phyloP scores from a whole-genome alignment of 805 yeast genomes.

The Metschnikowia noctiluminum region DNA sequence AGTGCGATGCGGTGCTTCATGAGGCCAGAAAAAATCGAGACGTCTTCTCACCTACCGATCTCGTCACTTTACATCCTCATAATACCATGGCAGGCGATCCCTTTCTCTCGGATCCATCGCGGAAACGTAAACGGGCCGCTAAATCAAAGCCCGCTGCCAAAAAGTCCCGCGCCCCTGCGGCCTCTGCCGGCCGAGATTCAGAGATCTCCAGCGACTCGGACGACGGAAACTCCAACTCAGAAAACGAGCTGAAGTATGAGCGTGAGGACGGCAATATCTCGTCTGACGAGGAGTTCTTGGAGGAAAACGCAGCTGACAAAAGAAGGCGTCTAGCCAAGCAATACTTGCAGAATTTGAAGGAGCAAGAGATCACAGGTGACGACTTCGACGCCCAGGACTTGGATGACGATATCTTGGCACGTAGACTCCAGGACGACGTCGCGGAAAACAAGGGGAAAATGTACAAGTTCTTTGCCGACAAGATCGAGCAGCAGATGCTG shows the following conservation, averaged over 20 bases:
- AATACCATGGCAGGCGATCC: conserved; percentile 53
- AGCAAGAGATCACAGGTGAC: conserved; percentile 45
- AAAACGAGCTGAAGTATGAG: conserved; percentile 5
- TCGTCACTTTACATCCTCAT: not conserved
- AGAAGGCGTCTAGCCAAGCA: conserved; percentile 92
- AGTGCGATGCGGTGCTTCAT: not conserved
- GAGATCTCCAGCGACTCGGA: conserved; percentile 46
- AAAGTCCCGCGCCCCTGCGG: conserved; percentile 11
- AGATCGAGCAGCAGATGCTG: conserved; percentile 37
- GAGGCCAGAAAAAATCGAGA: not conserved
- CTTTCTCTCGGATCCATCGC: conserved; percentile 58
- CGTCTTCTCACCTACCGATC: not conserved
- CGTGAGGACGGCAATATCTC: conserved; percentile 33
- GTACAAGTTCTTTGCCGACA: conserved; percentile 62
- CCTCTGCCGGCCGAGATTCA: conserved; percentile 37
- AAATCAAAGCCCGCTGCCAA: conserved; percentile 18
- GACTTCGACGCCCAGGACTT: conserved; percentile 87
- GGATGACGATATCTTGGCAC: conserved; percentile 79
- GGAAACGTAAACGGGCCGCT: conserved; percentile 43
- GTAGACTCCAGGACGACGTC: conserved; percentile 80
- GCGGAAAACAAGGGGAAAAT: conserved; percentile 86
- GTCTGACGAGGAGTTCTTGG: conserved; percentile 69
- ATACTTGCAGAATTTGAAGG: conserved; percentile 74
- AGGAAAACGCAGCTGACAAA: conserved; percentile 87
- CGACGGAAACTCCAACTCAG: conserved; percentile 27